phyloP scores from a whole-genome alignment of 208 protist species.

The Acanthamoeba royreba region DNA sequence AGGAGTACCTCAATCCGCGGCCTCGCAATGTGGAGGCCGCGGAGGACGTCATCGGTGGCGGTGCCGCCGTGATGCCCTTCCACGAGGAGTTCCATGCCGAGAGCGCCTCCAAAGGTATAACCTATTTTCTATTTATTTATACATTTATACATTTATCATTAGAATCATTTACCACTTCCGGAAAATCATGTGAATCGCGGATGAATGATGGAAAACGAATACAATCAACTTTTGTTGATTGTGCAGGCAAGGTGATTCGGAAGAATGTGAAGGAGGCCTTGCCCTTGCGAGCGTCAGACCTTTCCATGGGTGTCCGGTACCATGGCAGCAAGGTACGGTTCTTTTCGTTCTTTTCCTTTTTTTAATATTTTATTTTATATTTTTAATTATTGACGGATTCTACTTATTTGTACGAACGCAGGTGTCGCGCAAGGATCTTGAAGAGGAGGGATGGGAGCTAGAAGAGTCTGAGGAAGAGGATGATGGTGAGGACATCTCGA shows the following conservation, averaged over 20 bases:
- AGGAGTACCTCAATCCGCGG: constrained; percentile 22
- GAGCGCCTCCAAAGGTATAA: background rate
- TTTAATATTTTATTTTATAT: background rate
- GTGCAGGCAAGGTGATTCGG: background rate
- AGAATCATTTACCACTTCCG: too few species aligned
- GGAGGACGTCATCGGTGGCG: background rate
- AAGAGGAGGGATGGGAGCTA: constrained; percentile 19
- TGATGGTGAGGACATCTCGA: background rate
- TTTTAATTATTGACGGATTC: background rate
- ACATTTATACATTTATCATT: too few species aligned
- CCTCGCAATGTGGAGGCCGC: background rate
- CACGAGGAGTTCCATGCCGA: background rate
- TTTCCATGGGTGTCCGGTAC: background rate
- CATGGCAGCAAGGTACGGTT: background rate
- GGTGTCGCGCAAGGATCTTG: background rate
- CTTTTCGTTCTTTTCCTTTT: background rate
- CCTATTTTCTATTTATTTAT: background rate
- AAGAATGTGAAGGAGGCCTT: background rate
- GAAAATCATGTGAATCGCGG: too few species aligned
- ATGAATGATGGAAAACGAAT: too few species aligned
- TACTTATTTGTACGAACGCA: background rate
- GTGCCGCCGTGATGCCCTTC: background rate
- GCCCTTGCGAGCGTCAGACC: background rate
- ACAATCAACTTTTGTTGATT: background rate
- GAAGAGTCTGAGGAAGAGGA: background rate